Base-by-base conservation (phyloP, 805 yeast species). In the Priceomyces haplophilus region DNA sequence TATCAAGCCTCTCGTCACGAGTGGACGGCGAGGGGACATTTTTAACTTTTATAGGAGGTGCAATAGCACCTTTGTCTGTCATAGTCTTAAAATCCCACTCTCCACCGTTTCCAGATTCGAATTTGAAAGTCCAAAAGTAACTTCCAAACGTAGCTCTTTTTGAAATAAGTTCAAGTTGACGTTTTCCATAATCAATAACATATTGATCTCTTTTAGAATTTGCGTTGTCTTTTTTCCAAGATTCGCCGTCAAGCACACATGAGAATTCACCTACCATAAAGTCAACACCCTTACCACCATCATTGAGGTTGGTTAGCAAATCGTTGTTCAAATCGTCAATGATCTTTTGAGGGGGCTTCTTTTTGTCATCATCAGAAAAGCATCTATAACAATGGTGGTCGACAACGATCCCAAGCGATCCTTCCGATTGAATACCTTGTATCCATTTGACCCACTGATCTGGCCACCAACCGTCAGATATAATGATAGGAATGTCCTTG, bases 401-500 rank as follows among this genome's bases (percentile, higher is more conserved):
- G 32, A 91, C 71, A 0, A 90, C 78, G 7, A 88, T 75, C 2
- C 90, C 91, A 4, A 79, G 50, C 12, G 65, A 54, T 3, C 61
- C 61, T 3, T 62, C 54, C 12, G 57, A 47, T 34, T 64, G 64
- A 29, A 75, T 73, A 25, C 65, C 56, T 38, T 73, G 74, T 7
- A 88, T 61, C 82, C 85, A 86, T 46, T 80, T 68, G 18, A 75
- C 82, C 87, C 89, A 87, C 56, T 79, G 86, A 49, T 77, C 76
- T 4, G 93, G 77, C 82, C 88, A 83, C 98, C 98, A 93, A 3
- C 96, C 96, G 59, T 91, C 98, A 1, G 96, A 87, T 27, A 91
- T 85, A 13, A 85, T 67, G 4, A 91, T 69, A 0, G 96, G 96
- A 25, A 88, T 62, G 2, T 62, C 62, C 1, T 60, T 37, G 55